phyloP scores from a whole-genome alignment of 1,139 yeast species.

The Blastobotrys proliferans region DNA sequence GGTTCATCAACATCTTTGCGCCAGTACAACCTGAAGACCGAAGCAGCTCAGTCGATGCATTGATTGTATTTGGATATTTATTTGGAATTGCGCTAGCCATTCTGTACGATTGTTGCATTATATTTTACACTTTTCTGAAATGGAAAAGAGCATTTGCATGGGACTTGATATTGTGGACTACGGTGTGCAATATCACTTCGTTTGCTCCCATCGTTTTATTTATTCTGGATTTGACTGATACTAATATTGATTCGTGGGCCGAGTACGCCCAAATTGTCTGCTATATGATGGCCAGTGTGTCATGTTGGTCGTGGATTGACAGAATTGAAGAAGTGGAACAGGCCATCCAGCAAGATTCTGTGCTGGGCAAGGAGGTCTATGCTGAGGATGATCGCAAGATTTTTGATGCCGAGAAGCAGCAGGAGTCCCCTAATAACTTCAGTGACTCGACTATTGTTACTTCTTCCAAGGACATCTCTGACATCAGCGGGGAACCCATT shows the following conservation, averaged over 20 bases:
- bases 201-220: constrained; percentile 70
- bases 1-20: constrained; percentile 61
- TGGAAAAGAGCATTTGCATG: constrained; percentile 6
- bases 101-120: constrained; percentile 61
- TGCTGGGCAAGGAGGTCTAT: constrained; percentile 12
- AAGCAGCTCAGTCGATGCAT: constrained; percentile 28
- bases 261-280: constrained; percentile 68
- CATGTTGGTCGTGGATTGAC: constrained; percentile 89
- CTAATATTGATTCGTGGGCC: constrained; percentile 67
- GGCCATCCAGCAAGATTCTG: constrained; percentile 5
- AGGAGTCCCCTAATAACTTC: too few species aligned
- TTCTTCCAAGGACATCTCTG: too few species aligned
- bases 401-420: background rate
- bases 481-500: too few species aligned
- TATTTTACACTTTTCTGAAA: constrained; percentile 45
- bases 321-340: constrained; percentile 44
- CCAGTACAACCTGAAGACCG: constrained; percentile 38
- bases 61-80: constrained; percentile 65
- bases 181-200: constrained; percentile 49
- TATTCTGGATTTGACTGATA: constrained; percentile 69
- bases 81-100: constrained; percentile 69
- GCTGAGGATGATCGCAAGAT: constrained; percentile 8
- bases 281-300: constrained; percentile 41
- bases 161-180: constrained; percentile 7
- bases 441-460: too few species aligned